A percentile compares a stretch with the other conserved stretches of the same genome.
Evolutionary conservation across 2,329 filamentous ascomycete species (phyloP).

Genomic region (Aspergillus pseudoviridinutans): DNA sequence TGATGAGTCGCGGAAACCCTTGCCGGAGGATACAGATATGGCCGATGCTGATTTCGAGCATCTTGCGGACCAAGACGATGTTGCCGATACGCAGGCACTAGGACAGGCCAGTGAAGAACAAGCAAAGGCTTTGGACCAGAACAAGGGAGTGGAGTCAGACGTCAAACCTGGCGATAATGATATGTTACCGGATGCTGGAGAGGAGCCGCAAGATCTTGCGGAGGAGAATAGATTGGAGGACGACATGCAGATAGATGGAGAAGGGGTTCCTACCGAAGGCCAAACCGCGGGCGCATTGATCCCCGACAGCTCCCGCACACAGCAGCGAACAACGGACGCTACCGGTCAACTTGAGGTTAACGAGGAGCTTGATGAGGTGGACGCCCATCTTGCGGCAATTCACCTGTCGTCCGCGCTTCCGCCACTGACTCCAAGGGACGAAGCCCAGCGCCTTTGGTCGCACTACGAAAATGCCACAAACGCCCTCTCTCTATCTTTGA

Average conservation of each 20-base stretch:
- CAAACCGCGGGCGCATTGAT: slow-evolving; percentile 51
- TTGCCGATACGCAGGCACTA: slow-evolving; percentile 85
- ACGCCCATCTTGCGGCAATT: slow-evolving; percentile 63
- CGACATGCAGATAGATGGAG: slow-evolving; percentile 40
- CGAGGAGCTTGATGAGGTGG: slow-evolving; percentile 45
- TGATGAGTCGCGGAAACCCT: slow-evolving; percentile 44
- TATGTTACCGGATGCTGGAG: slow-evolving; percentile 52
- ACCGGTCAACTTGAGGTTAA: slow-evolving; percentile 42
- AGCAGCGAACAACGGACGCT: slow-evolving; percentile 23
- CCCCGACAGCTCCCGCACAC: slow-evolving; percentile 42
- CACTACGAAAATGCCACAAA: slow-evolving; percentile 81
- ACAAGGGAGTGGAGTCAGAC: slow-evolving; percentile 75
- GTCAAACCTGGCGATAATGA: slow-evolving; percentile 53
- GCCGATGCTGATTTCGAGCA: slow-evolving; percentile 87
- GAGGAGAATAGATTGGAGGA: slow-evolving; percentile 48
- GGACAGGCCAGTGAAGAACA: slow-evolving; percentile 86
- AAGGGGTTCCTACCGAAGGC: slow-evolving; percentile 32
- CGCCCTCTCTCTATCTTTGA: slow-evolving; percentile 79
- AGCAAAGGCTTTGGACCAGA: slow-evolving; percentile 77
- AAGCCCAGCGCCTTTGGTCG: slow-evolving; percentile 75
- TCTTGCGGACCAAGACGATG: slow-evolving; percentile 74
- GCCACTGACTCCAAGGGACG: slow-evolving; percentile 45
- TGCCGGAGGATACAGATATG: slow-evolving; percentile 65
- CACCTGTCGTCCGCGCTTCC: slow-evolving; percentile 58
- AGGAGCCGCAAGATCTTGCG: slow-evolving; percentile 36